Evolutionary conservation across 495 filamentous ascomycete genomes (phyloP).

Genomic region (Pseudevernia furfuracea): DNA sequence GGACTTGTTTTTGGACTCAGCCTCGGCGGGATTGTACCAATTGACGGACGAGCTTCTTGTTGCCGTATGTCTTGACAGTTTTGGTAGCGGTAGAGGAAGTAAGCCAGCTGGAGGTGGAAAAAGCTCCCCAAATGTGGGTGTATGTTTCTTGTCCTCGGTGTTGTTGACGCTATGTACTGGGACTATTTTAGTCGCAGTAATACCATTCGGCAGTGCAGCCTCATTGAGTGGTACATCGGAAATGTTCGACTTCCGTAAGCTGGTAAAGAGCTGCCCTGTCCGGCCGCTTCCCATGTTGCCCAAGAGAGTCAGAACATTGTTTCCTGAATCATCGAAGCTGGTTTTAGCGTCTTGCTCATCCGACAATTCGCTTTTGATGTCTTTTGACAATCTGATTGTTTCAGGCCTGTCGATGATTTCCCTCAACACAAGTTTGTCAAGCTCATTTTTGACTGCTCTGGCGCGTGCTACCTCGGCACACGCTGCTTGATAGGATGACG

Average conservation of each 20-base stretch:
- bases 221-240: constrained; percentile 48
- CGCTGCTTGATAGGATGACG: constrained; percentile 24
- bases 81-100: constrained; percentile 63
- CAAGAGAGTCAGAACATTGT: constrained; percentile 60
- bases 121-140: constrained; percentile 66
- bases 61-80: constrained; percentile 51
- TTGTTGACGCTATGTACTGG: constrained; percentile 43
- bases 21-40: constrained; percentile 49
- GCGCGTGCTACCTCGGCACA: constrained; percentile 25
- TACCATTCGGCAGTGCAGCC: constrained; percentile 60
- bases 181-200: constrained; percentile 60
- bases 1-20: constrained; percentile 20
- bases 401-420: constrained; percentile 35
- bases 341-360: not conserved
- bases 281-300: constrained; percentile 52
- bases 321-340: constrained; percentile 22
- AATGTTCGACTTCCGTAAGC: constrained; percentile 54
- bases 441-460: constrained; percentile 41
- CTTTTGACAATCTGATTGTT: constrained; percentile 14
- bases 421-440: constrained; percentile 41
- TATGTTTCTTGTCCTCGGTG: constrained; percentile 37
- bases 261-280: constrained; percentile 75
- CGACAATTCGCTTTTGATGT: constrained; percentile 11
- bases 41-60: constrained; percentile 54
- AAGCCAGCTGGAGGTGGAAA: constrained; percentile 66